Conservation (phyloP, 2,329 filamentous ascomycete genomes). For the Cryphonectria naterciae region DNA sequence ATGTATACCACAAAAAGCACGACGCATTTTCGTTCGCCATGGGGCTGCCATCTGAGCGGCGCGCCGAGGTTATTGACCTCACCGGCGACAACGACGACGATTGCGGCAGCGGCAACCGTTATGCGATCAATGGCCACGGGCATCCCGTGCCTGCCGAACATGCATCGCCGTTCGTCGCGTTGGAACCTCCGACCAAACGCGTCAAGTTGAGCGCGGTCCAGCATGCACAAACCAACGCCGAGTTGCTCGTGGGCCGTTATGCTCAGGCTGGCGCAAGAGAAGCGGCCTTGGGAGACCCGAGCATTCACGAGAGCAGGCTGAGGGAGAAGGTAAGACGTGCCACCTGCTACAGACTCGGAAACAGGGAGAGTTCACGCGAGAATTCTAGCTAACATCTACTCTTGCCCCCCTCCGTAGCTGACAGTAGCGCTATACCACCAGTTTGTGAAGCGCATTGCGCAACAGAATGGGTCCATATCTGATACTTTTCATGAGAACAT, state of each 20-base stretch:
- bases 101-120: not conserved
- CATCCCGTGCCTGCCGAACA: not conserved
- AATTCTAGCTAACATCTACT: not conserved
- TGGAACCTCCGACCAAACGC: slow-evolving; percentile 19
- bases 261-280: slow-evolving; percentile 10
- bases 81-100: slow-evolving; percentile 32
- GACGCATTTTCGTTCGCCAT: slow-evolving; percentile 6
- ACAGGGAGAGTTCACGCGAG: not conserved
- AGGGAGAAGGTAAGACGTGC: slow-evolving; percentile 13
- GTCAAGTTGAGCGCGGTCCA: slow-evolving; percentile 15
- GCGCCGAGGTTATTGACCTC: slow-evolving; percentile 36
- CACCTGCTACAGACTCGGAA: not conserved
- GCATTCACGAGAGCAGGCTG: slow-evolving; percentile 6
- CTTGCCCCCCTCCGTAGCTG: slow-evolving; percentile 10
- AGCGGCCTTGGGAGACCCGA: not conserved
- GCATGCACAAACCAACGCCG: not conserved
- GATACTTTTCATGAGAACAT: not conserved
- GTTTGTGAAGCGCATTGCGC: slow-evolving; percentile 3
- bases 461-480: not conserved
- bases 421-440: not conserved
- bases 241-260: slow-evolving; percentile 3
- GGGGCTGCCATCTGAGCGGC: not conserved
- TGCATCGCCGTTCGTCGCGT: not conserved
- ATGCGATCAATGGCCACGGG: not conserved
- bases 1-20: slow-evolving; percentile 10